Evolutionary conservation across 768 basidiomycete genomes (phyloP), one percentile per base, ranked within the genome.

Genomic region (Scleroderma citrinum): DNA sequence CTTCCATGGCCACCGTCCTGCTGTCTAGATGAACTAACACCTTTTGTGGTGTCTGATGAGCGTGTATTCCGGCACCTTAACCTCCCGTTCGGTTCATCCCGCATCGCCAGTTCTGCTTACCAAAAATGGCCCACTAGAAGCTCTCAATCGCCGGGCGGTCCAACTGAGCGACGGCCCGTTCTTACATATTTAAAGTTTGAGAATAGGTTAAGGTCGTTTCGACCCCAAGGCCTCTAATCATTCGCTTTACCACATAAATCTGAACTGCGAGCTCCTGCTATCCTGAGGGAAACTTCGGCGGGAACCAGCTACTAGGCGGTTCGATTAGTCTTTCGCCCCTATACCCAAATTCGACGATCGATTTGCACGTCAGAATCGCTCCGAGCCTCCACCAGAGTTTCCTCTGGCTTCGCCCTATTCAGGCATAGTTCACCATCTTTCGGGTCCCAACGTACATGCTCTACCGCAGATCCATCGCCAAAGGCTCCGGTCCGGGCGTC

Each of bases 301-400:
- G 85, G 83, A 87, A 87, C 83, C 83, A 87, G 85, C 84, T 85
- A 87, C 83, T 86, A 85, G 77, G 87, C 85, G 85, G 85, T 86
- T 87, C 83, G 83, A 89, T 88, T 87, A 85, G 86, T 88, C 87
- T 88, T 88, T 88, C 83, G 82, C 85, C 87, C 86, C 86, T 87
- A 88, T 87, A 87, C 85, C 84, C 85, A 89, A 85, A 83, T 88
- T 85, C 75, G 82, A 87, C 85, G 82, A 88, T 87, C 82, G 85
- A 88, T 88, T 88, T 89, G 87, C 87, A 88, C 83, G 83, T 87
- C 87, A 89, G 87, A 87, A 89, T 83, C 81, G 85, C 87, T 88
- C 85, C 82, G 81, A 85, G 83, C 86, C 83, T 87, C 85, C 85
- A 88, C 84, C 86, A 87, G 85, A 85, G 87, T 89, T 88, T 88